Evolutionary conservation across 2,329 filamentous ascomycete genomes (phyloP).

Genomic region (Ascomycota sp.): DNA sequence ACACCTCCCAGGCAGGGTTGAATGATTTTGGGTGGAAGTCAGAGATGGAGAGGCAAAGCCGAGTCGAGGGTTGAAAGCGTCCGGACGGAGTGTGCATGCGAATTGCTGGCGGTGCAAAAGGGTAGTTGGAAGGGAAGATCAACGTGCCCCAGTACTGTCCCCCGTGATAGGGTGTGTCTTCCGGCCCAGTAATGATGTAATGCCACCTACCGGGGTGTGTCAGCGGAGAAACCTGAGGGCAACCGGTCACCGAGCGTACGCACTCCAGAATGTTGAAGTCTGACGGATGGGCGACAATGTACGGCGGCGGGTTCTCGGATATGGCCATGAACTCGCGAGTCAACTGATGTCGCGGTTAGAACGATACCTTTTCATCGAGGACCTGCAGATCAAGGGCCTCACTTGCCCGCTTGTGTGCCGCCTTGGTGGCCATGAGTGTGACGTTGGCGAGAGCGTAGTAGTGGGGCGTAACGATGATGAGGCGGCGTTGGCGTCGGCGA

Average conservation of each 20-base stretch:
- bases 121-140: conserved; percentile 89
- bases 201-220: conserved; percentile 44
- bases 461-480: not conserved
- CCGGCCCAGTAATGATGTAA: conserved; percentile 86
- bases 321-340: conserved; percentile 43
- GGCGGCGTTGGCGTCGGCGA: not conserved
- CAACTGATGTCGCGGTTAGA: conserved; percentile 20
- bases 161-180: conserved; percentile 79
- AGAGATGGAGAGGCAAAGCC: conserved; percentile 85
- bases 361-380: not conserved
- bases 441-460: conserved; percentile 1
- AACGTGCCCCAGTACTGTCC: conserved; percentile 98
- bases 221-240: not conserved
- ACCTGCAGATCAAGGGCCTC: no score
- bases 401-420: conserved; percentile 50
- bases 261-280: conserved; percentile 83
- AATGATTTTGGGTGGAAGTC: conserved; percentile 97
- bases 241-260: conserved; percentile 8
- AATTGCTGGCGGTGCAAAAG: conserved; percentile 90
- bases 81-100: conserved; percentile 97
- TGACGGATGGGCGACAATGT: conserved; percentile 74
- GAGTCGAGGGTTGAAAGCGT: conserved; percentile 80
- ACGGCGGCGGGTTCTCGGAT: conserved; percentile 61
- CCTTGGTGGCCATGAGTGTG: conserved; percentile 44
- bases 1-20: conserved; percentile 96